These are phyloP conservation scores for Schoenoplectus tabernaemontani DNA, from an alignment of 202 grass and related monocot species.

Conservation along the genomic window DNA sequence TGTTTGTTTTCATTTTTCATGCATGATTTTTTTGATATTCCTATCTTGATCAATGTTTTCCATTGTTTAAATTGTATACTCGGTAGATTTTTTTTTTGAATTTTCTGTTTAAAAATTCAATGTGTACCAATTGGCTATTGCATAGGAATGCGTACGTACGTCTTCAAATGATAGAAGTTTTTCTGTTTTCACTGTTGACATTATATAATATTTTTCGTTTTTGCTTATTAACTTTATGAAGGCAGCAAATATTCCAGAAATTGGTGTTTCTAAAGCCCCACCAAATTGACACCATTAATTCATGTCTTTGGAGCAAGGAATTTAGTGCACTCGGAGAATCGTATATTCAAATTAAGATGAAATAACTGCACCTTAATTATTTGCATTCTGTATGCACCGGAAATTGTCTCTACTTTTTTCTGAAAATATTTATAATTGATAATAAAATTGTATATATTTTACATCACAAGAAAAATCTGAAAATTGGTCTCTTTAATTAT, in stretches of 20 bases:
- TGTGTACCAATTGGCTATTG: background rate
- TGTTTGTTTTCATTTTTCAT: slow-evolving; percentile 23
- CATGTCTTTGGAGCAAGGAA: background rate
- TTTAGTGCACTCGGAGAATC: background rate
- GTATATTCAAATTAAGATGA: background rate
- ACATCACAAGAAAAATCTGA: background rate
- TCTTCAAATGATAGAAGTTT: background rate
- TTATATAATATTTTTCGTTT: background rate
- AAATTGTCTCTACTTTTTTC: background rate
- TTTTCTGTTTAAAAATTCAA: background rate
- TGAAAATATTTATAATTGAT: background rate
- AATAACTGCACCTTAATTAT: background rate
- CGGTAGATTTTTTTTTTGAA: background rate
- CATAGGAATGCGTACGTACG: background rate
- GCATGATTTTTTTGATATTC: slow-evolving; percentile 20
- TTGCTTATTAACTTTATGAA: background rate
- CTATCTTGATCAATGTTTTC: background rate
- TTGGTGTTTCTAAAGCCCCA: background rate
- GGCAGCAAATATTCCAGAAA: too few species aligned
- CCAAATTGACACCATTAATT: background rate
- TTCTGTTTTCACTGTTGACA: slow-evolving; percentile 2
- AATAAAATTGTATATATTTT: background rate
- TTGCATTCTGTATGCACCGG: background rate
- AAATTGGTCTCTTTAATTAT: too few species aligned
- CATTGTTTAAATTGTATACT: background rate